phyloP scores from a whole-genome alignment of 2,329 filamentous ascomycete species.

The Immersiporthe knoxdaviesiana region DNA sequence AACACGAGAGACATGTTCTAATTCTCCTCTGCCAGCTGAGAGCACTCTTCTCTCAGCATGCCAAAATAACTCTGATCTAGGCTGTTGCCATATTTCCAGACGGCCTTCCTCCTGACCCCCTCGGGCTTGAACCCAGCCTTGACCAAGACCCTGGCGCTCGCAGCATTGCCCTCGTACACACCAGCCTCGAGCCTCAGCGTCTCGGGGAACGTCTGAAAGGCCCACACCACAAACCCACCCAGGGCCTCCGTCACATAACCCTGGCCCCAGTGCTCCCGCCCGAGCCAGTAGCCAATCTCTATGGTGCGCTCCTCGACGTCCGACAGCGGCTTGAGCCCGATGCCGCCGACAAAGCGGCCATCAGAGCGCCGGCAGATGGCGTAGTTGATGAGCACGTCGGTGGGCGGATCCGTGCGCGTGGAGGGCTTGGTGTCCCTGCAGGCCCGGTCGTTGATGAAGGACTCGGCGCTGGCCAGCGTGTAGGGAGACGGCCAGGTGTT shows the following conservation, averaged over 20 bases:
- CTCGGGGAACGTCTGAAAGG: conserved; percentile 46
- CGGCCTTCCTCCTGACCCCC: conserved; percentile 46
- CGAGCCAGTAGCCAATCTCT: conserved; percentile 56
- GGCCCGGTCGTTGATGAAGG: conserved; percentile 40
- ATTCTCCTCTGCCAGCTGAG: conserved; percentile 28
- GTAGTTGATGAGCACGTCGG: conserved; percentile 38
- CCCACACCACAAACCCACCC: conserved; percentile 46
- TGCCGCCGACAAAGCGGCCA: conserved; percentile 43
- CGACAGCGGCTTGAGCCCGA: conserved; percentile 43
- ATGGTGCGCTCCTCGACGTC: conserved; percentile 48
- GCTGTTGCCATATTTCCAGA: conserved; percentile 46
- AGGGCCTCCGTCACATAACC: conserved; percentile 49
- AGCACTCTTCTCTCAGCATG: conserved; percentile 43
- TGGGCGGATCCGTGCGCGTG: conserved; percentile 37
- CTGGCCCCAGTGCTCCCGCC: conserved; percentile 47
- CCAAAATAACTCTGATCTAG: conserved; percentile 45
- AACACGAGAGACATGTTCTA: not conserved
- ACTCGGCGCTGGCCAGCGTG: conserved; percentile 43
- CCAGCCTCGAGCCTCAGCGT: conserved; percentile 48
- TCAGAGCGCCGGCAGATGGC: conserved; percentile 40
- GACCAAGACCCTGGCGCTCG: conserved; percentile 47
- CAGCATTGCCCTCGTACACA: conserved; percentile 44
- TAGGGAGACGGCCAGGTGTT: conserved; percentile 53
- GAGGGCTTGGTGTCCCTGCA: conserved; percentile 17
- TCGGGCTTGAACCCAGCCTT: conserved; percentile 50